A percentile compares a stretch with the other conserved stretches of the same genome.
Conservation (phyloP, 495 filamentous ascomycete genomes). For the Lichenothelia convexa region DNA sequence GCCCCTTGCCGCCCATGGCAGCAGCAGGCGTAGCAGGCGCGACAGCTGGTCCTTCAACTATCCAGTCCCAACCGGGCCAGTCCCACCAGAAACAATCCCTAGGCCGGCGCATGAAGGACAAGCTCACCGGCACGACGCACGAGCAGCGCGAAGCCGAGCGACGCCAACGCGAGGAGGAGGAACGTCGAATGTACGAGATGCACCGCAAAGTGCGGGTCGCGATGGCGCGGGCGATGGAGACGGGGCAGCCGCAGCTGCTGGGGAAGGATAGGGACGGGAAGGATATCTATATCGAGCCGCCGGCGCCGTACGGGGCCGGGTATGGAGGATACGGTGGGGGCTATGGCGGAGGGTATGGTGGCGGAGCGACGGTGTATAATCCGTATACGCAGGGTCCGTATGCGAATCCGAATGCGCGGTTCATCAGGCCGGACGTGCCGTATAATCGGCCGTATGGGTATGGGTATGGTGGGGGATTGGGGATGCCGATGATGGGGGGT, state of each 20-base stretch:
- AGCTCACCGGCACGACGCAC: constrained; percentile 27
- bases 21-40: neutral
- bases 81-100: constrained; percentile 17
- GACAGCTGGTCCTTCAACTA: neutral
- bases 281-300: constrained; percentile 28
- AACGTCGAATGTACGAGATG: constrained; percentile 20
- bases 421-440: constrained; percentile 24
- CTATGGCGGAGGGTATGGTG: constrained; percentile 4
- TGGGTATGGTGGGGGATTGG: constrained; percentile 25
- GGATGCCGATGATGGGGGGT: constrained; percentile 18
- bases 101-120: constrained; percentile 30
- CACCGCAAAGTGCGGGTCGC: constrained; percentile 22
- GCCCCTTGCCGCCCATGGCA: too few relatives aligned
- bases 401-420: constrained; percentile 24
- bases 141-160: constrained; percentile 23
- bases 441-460: constrained; percentile 27
- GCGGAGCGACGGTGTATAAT: constrained; percentile 24
- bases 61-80: constrained; percentile 6
- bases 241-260: constrained; percentile 28
- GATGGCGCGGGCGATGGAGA: constrained; percentile 24
- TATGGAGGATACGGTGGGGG: constrained; percentile 13
- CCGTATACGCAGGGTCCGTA: constrained; percentile 24
- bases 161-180: constrained; percentile 22
- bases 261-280: constrained; percentile 27
- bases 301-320: constrained; percentile 7